Conservation (phyloP, 169 alveolate species). For the Plasmodium yoelii region DNA sequence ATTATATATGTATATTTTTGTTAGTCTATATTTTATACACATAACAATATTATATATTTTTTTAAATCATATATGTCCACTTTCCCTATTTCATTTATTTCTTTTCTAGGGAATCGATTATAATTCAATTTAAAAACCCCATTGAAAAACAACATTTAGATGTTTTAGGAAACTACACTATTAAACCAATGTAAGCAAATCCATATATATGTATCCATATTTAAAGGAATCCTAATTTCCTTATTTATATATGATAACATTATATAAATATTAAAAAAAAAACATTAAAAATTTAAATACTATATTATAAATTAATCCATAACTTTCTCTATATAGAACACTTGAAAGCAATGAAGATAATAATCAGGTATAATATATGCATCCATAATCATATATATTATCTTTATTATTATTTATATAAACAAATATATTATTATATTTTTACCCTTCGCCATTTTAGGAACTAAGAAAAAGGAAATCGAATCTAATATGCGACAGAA, state of each 20-base stretch:
- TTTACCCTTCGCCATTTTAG: conserved; percentile 3
- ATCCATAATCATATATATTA: background rate
- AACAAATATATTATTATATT: background rate
- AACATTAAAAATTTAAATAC: too few species aligned
- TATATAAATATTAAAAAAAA: too few species aligned
- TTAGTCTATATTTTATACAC: background rate
- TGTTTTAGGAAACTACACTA: conserved; percentile 26
- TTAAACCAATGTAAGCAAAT: conserved; percentile 55
- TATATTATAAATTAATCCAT: too few species aligned
- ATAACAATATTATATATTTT: too few species aligned
- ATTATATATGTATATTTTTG: background rate
- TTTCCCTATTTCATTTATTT: background rate
- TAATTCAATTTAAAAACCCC: conserved; percentile 26
- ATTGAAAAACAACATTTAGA: conserved; percentile 59
- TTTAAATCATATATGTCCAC: background rate
- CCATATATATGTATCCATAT: background rate
- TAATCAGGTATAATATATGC: conserved; percentile 36
- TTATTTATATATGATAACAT: too few species aligned
- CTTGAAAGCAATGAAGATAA: conserved; percentile 7
- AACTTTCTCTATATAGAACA: background rate
- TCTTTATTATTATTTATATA: background rate
- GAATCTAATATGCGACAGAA: conserved; percentile 57
- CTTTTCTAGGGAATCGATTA: conserved; percentile 36
- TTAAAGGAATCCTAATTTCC: background rate
- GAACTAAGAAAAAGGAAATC: conserved; percentile 50